A percentile compares a stretch with the other conserved stretches of the same genome.
These are phyloP conservation scores for Salix arbutifolia DNA, from an alignment of 345 rosid genomes.

Conservation along the genomic window DNA sequence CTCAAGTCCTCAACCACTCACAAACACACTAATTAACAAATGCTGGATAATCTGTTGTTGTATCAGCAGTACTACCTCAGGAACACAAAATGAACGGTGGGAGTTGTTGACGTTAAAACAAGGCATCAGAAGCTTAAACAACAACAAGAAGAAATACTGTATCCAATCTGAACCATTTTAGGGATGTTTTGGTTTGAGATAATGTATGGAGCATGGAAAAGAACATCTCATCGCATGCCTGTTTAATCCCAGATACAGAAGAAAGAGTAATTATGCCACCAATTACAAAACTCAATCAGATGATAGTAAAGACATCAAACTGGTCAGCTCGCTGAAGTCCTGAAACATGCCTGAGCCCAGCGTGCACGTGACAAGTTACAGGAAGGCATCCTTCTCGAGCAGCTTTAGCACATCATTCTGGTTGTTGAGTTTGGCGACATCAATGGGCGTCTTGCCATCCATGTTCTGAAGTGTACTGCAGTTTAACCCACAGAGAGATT, in stretches of 20 bases:
- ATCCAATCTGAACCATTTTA: too few species aligned
- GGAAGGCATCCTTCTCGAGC: conserved; percentile 94
- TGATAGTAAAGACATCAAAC: not conserved
- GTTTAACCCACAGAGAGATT: not conserved
- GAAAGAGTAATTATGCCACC: not conserved
- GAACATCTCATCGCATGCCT: conserved; percentile 3
- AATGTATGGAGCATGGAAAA: not conserved
- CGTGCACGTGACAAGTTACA: conserved; percentile 28
- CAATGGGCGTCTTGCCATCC: conserved; percentile 96
- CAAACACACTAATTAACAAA: too few species aligned
- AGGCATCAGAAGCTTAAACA: too few species aligned
- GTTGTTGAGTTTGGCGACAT: conserved; percentile 94
- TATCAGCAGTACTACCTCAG: too few species aligned
- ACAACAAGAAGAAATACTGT: too few species aligned
- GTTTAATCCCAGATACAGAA: not conserved
- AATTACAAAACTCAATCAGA: not conserved
- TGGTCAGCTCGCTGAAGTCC: not conserved
- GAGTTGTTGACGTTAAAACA: too few species aligned
- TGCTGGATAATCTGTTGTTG: too few species aligned
- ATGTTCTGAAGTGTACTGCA: conserved; percentile 87
- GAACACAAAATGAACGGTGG: too few species aligned
- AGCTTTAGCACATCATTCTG: conserved; percentile 88
- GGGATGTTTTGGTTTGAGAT: too few species aligned
- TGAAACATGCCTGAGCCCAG: not conserved
- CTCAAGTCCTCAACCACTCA: too few species aligned